Conservation (phyloP, 495 filamentous ascomycete genomes). For the Chaetomium tenue region DNA sequence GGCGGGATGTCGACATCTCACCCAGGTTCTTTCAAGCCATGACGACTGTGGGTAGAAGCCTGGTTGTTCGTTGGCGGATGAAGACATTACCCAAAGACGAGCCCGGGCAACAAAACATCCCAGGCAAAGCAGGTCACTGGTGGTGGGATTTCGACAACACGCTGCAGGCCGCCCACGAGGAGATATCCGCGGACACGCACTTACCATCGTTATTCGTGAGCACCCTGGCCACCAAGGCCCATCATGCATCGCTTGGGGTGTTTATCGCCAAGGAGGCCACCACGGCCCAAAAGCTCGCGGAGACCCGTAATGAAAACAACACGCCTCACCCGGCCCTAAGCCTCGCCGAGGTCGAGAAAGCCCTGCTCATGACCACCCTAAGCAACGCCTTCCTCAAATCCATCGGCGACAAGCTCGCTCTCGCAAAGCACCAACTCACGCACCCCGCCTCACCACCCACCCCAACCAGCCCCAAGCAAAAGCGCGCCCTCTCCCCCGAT, state of each 20-base stretch:
- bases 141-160: constrained; percentile 12
- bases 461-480: not conserved
- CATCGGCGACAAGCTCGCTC: constrained; percentile 11
- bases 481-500: not conserved
- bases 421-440: not conserved
- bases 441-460: not conserved
- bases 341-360: not conserved
- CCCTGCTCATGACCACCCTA: not conserved
- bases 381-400: constrained; percentile 3
- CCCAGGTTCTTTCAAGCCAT: not conserved
- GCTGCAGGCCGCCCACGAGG: not conserved
- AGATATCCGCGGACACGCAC: not conserved
- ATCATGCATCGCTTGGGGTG: not conserved
- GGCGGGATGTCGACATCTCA: not conserved
- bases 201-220: not conserved
- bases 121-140: not conserved
- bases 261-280: not conserved
- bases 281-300: not conserved
- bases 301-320: not conserved
- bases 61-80: not conserved
- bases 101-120: too few relatives aligned
- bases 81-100: too few relatives aligned
- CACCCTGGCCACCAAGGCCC: not conserved
- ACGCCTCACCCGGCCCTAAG: not conserved
- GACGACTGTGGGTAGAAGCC: not conserved